phyloP scores from a whole-genome alignment of 2,329 filamentous ascomycete species.

The Juglanconis oblonga region DNA sequence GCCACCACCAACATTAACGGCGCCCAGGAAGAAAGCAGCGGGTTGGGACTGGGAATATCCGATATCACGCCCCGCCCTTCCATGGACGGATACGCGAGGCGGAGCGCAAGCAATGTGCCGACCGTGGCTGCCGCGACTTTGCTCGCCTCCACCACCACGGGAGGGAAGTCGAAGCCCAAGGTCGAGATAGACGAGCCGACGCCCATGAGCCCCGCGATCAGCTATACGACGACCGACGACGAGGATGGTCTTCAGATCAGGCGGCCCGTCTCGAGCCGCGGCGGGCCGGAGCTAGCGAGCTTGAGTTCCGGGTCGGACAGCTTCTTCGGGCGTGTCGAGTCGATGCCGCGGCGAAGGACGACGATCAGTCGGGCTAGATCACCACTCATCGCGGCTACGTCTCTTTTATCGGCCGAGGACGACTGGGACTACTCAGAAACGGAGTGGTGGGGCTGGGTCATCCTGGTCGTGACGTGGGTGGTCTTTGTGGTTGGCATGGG shows the following conservation, averaged over 20 bases:
- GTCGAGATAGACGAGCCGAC: constrained; percentile 20
- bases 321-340: constrained; percentile 50
- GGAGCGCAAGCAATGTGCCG: constrained; percentile 25
- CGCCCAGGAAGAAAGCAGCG: constrained; percentile 23
- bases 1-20: background rate
- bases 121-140: constrained; percentile 16
- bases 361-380: constrained; percentile 53
- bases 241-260: constrained; percentile 72
- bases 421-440: constrained; percentile 93
- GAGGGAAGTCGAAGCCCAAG: constrained; percentile 10
- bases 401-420: constrained; percentile 44
- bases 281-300: constrained; percentile 35
- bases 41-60: constrained; percentile 45
- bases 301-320: constrained; percentile 60
- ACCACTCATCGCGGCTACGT: constrained; percentile 50
- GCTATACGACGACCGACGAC: constrained; percentile 78
- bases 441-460: constrained; percentile 97
- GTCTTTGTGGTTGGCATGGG: constrained; percentile 98
- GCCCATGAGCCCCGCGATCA: constrained; percentile 52
- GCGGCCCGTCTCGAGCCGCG: constrained; percentile 40
- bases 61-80: constrained; percentile 45
- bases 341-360: constrained; percentile 44
- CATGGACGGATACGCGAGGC: constrained; percentile 43
- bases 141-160: background rate
- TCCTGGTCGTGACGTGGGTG: constrained; percentile 86